A percentile compares a stretch with the other conserved stretches of the same genome.
These are phyloP conservation scores for Nothophaeocryptopus gaeumannii DNA, from an alignment of 2,329 filamentous ascomycete species.

Conservation along the genomic window DNA sequence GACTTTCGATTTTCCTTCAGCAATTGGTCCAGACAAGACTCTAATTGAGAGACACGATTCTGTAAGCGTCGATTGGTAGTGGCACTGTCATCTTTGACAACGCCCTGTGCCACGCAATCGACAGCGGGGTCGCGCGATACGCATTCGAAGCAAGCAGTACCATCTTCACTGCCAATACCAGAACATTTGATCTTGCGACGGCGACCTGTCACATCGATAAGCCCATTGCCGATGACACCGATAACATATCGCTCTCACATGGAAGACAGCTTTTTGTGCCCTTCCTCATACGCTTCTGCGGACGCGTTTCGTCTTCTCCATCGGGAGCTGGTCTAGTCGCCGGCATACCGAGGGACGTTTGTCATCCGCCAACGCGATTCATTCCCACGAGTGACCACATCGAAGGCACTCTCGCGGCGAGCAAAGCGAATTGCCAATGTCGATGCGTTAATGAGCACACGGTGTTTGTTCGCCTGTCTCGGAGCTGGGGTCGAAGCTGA, in stretches of 20 bases:
- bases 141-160: conserved; percentile 12
- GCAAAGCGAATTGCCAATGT: no score
- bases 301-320: no score
- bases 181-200: conserved; percentile 14
- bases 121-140: conserved; percentile 7
- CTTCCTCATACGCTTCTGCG: conserved; percentile 15
- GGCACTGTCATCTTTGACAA: neutral
- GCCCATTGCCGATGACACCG: neutral
- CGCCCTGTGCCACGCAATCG: conserved; percentile 13
- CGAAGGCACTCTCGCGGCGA: no score
- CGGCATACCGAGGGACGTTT: no score
- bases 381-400: no score
- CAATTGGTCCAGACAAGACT: neutral
- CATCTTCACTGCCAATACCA: neutral
- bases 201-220: conserved; percentile 6
- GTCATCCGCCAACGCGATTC: no score
- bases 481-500: no score
- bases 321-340: no score
- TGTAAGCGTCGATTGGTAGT: conserved; percentile 1
- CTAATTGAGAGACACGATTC: conserved; percentile 6
- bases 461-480: no score
- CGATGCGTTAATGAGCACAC: no score
- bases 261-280: conserved; percentile 14
- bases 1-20: neutral
- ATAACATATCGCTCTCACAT: conserved; percentile 3